A percentile compares a stretch with the other conserved stretches of the same genome.
Evolutionary conservation across 805 yeast species (phyloP).

Genomic region (Wickerhamiella nectarea): DNA sequence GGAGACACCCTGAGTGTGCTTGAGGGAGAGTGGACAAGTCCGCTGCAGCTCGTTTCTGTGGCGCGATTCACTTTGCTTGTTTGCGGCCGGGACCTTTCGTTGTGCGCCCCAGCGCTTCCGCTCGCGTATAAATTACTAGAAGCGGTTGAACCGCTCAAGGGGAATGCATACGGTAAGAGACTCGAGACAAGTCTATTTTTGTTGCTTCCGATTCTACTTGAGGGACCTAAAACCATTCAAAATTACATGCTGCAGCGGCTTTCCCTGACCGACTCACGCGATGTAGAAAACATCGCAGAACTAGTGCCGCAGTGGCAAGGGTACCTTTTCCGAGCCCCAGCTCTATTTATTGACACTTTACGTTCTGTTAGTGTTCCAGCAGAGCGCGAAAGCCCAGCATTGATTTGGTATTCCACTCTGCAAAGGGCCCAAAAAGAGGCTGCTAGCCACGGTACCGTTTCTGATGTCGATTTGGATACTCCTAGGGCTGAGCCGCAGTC

Average conservation of each 20-base stretch:
- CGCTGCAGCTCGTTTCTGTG: neutral
- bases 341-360: neutral
- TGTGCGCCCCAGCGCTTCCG: neutral
- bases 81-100: neutral
- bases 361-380: neutral
- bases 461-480: neutral
- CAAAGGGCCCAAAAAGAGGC: neutral
- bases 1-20: neutral
- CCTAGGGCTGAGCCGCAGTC: neutral
- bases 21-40: neutral
- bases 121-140: neutral
- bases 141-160: neutral
- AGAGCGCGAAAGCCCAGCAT: neutral
- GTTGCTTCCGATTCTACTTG: neutral
- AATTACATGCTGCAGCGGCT: neutral
- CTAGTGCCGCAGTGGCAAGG: neutral
- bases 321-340: neutral
- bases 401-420: neutral
- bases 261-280: neutral
- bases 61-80: neutral
- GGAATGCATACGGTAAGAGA: conserved; percentile 2
- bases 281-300: neutral
- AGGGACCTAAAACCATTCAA: neutral
- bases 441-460: neutral
- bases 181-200: neutral